Evolutionary conservation across 306 rosid species (phyloP).

Genomic region (Malus asiatica): DNA sequence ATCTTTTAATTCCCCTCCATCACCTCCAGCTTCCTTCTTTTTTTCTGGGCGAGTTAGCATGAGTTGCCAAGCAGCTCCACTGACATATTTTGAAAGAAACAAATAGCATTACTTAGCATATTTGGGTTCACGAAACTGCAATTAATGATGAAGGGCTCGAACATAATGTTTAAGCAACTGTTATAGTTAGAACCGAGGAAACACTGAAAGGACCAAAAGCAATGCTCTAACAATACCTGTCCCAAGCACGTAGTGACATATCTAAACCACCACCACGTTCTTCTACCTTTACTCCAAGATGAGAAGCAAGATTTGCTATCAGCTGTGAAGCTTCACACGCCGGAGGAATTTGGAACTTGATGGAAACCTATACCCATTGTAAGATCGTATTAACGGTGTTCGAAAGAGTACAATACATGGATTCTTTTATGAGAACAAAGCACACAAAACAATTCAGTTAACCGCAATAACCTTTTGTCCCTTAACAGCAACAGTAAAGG

Average conservation of each 20-base stretch:
- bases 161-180: neutral
- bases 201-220: conserved; percentile 3
- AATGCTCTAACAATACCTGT: conserved; percentile 39
- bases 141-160: neutral
- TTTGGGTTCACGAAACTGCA: neutral
- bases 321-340: conserved; percentile 66
- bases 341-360: conserved; percentile 71
- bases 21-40: conserved; percentile 33
- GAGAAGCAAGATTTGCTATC: conserved; percentile 59
- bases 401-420: neutral
- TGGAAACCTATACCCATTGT: conserved; percentile 41
- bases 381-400: conserved; percentile 17
- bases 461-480: conserved; percentile 61
- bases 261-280: conserved; percentile 57
- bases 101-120: conserved; percentile 14
- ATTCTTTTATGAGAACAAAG: neutral
- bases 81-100: conserved; percentile 26
- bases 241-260: conserved; percentile 80
- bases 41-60: conserved; percentile 46
- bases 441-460: neutral
- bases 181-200: neutral
- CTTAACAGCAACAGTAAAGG: conserved; percentile 54
- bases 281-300: conserved; percentile 67
- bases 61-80: conserved; percentile 84
- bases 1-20: conserved; percentile 24